phyloP scores from a whole-genome alignment of 2,329 filamentous ascomycete species.

The Cadophora sp. region DNA sequence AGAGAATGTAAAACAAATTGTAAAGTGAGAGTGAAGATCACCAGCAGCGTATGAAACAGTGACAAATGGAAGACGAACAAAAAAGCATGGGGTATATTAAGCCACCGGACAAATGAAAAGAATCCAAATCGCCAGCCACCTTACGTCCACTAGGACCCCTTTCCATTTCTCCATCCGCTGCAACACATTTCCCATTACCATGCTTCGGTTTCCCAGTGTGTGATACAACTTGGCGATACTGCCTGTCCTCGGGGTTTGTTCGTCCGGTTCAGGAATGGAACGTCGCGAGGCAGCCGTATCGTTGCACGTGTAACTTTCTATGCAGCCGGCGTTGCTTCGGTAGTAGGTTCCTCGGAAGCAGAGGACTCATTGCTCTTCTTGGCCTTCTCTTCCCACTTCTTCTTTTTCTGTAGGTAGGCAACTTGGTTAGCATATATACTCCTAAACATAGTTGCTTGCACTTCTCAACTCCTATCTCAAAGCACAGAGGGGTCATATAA shows the following conservation, averaged over 20 bases:
- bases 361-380: constrained; percentile 43
- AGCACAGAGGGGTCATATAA: background rate
- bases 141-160: background rate
- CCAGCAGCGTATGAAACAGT: background rate
- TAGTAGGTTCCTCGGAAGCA: constrained; percentile 15
- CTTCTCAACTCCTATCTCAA: background rate
- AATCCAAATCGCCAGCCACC: background rate
- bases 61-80: constrained; percentile 22
- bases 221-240: background rate
- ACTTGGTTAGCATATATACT: background rate
- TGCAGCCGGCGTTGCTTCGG: constrained; percentile 19
- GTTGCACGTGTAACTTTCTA: background rate
- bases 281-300: background rate
- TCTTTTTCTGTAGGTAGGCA: constrained; percentile 32
- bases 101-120: constrained; percentile 26
- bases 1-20: background rate
- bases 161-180: too few relatives aligned
- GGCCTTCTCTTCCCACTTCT: constrained; percentile 35
- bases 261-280: background rate
- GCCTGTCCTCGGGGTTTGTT: background rate
- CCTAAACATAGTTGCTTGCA: background rate
- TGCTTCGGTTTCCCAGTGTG: background rate
- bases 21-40: background rate
- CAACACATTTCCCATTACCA: background rate
- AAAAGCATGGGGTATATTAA: constrained; percentile 26